Evolutionary conservation across 441 rosid genomes (phyloP), one percentile per base, ranked within the genome.

Genomic region (Rhodomyrtus psidioides): DNA sequence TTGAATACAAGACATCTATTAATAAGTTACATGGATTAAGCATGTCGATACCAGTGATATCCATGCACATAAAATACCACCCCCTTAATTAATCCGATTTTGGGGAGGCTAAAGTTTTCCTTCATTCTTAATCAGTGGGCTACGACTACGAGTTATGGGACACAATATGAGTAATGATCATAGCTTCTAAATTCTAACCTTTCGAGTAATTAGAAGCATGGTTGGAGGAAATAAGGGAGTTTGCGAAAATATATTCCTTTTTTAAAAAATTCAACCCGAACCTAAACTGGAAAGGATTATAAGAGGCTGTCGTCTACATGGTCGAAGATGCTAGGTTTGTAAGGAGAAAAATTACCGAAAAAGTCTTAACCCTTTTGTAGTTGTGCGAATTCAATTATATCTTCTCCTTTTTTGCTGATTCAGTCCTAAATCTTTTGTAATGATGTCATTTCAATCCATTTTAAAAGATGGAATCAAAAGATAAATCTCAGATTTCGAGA

Each of bases 11-110:
- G 44, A 62, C 30, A 59, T 59, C 21, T 15, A 27, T 15, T 14
- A 23, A 30, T 1, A 30, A 30, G 24, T 1, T 62, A 3, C 0
- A 0, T 4, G 16, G 19, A 28, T 16, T 0, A 28, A 27, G 15
- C 27, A 0, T 60, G 6, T 27, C 2, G 17, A 3, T 15, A 34
- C 0, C 21, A 14, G 26, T 1, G 1, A 51, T 51, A 51, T 4
- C 53, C 42, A 62, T 62, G 42, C 44, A 28, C 70, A 16, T 28
- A 0, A 28, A 60, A 60, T 60, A 60, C 5, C 24, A 28, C 17
- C 74, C 42, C 39, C 42, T 15, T 60, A 1, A 34, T 60, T 60
- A 60, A 60, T 60, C 5, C 8, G 5, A 62, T 16, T 62, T 60
- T 27, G 21, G 23, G 15, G 16, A 3, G 12, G 39, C 39, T 60